A percentile compares a stretch with the other conserved stretches of the same genome.
Evolutionary conservation across 441 rosid species (phyloP).

Genomic region (Kokia cookei): DNA sequence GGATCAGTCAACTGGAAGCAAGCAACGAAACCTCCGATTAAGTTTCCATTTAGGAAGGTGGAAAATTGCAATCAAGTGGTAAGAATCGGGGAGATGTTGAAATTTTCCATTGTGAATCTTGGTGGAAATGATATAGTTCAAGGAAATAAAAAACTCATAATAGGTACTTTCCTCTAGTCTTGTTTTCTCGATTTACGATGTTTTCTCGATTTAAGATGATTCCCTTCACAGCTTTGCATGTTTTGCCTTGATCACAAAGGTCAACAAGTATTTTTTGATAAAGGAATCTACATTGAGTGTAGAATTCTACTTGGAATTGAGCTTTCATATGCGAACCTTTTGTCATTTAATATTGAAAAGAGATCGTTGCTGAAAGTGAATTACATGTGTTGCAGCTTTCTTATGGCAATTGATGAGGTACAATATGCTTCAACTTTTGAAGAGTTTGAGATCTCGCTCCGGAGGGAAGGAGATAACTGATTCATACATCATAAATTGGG

Average conservation of each 20-base stretch:
- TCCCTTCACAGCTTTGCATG: background rate
- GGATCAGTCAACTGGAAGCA: slow-evolving; percentile 73
- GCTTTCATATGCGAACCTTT: background rate
- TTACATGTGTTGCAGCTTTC: slow-evolving; percentile 57
- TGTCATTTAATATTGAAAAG: background rate
- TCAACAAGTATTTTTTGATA: background rate
- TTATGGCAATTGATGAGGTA: slow-evolving; percentile 97
- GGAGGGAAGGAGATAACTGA: slow-evolving; percentile 84
- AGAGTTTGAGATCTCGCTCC: slow-evolving; percentile 68
- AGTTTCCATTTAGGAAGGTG: slow-evolving; percentile 71
- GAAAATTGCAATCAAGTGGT: slow-evolving; percentile 76
- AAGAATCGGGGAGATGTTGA: slow-evolving; percentile 55
- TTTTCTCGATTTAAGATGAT: background rate
- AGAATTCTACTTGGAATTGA: background rate
- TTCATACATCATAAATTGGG: slow-evolving; percentile 81
- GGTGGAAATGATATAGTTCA: slow-evolving; percentile 68
- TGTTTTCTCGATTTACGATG: background rate
- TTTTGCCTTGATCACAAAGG: background rate
- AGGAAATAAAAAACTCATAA: slow-evolving; percentile 80
- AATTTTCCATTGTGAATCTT: slow-evolving; percentile 64
- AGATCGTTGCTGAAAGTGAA: background rate
- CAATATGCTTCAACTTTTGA: slow-evolving; percentile 86
- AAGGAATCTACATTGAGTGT: background rate
- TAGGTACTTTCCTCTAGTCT: slow-evolving; percentile 31
- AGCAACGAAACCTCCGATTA: slow-evolving; percentile 71